A percentile compares a stretch with the other conserved stretches of the same genome.
Evolutionary conservation across 352 stramenopile species (phyloP).

Genomic region (Thraustotheca clavata): DNA sequence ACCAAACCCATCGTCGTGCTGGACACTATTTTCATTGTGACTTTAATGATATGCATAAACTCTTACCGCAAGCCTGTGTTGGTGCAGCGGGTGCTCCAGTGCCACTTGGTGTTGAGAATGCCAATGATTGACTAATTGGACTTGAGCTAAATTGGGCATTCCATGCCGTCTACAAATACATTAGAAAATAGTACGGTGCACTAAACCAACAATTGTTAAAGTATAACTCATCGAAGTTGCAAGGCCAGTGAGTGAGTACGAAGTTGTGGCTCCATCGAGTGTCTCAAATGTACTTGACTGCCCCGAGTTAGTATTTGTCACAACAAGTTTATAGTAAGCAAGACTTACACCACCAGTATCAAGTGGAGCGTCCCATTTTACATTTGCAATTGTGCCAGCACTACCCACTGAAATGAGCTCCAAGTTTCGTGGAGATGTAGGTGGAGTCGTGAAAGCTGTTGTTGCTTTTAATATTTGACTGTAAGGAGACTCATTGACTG

Average conservation of each 20-base stretch:
- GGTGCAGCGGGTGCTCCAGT: slow-evolving; percentile 21
- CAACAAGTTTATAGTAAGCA: slow-evolving; percentile 27
- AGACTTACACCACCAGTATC: slow-evolving; percentile 37
- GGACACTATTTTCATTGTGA: background rate
- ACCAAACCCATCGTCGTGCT: slow-evolving; percentile 27
- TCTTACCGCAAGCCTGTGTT: slow-evolving; percentile 23
- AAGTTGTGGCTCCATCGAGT: background rate
- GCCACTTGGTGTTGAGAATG: slow-evolving; percentile 20
- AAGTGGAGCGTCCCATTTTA: slow-evolving; percentile 28
- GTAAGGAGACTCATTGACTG: slow-evolving; percentile 28
- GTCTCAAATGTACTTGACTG: too few relatives aligned
- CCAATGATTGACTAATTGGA: background rate
- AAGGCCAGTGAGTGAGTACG: background rate
- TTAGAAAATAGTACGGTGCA: background rate
- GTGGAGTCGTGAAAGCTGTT: slow-evolving; percentile 27
- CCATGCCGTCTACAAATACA: background rate
- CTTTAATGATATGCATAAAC: background rate
- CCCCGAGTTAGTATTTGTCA: background rate
- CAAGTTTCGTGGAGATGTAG: slow-evolving; percentile 29
- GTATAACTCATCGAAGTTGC: background rate
- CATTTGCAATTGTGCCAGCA: slow-evolving; percentile 25
- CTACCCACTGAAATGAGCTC: slow-evolving; percentile 27
- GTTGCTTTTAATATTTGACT: slow-evolving; percentile 22
- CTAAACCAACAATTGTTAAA: background rate
- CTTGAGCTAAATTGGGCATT: background rate